These are phyloP conservation scores for Ophiostoma fasciatum DNA, from an alignment of 2,329 filamentous ascomycete genomes.

Conservation along the genomic window DNA sequence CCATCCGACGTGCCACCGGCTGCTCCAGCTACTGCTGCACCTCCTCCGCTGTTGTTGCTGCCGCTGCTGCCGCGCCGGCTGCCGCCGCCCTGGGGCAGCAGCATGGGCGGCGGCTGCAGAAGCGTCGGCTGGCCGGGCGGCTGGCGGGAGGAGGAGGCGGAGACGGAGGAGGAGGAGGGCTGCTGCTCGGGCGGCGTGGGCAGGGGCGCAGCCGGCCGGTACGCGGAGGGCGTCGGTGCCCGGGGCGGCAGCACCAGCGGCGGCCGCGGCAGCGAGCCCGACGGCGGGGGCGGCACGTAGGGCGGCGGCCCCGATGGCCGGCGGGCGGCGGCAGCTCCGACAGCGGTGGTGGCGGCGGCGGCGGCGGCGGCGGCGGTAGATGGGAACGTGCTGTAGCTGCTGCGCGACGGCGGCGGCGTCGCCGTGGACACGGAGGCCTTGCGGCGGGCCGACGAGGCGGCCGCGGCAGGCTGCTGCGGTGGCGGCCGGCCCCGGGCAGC, in stretches of 20 bases:
- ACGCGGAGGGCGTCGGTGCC: neutral
- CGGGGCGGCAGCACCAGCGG: neutral
- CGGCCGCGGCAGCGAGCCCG: neutral
- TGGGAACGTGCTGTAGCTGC: slow-evolving; percentile 9
- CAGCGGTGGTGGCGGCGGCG: neutral
- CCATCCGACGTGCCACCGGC: neutral
- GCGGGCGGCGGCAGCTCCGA: neutral
- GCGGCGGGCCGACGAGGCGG: too few species aligned
- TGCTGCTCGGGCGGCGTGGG: neutral
- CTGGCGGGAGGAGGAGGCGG: neutral
- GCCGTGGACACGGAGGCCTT: too few species aligned
- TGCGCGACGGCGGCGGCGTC: neutral
- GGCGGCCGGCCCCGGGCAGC: too few species aligned
- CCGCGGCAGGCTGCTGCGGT: too few species aligned
- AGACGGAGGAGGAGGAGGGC: too few species aligned
- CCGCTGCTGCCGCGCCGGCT: neutral
- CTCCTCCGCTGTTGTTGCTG: neutral
- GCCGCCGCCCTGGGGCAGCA: neutral
- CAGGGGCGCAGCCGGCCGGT: too few species aligned
- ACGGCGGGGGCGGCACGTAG: neutral
- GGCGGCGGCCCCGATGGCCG: too few species aligned
- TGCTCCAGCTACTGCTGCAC: neutral
- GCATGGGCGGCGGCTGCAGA: neutral
- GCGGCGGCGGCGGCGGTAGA: neutral
- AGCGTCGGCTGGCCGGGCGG: neutral